Conservation (phyloP, 495 filamentous ascomycete genomes). For the Penicillium crystallinum region DNA sequence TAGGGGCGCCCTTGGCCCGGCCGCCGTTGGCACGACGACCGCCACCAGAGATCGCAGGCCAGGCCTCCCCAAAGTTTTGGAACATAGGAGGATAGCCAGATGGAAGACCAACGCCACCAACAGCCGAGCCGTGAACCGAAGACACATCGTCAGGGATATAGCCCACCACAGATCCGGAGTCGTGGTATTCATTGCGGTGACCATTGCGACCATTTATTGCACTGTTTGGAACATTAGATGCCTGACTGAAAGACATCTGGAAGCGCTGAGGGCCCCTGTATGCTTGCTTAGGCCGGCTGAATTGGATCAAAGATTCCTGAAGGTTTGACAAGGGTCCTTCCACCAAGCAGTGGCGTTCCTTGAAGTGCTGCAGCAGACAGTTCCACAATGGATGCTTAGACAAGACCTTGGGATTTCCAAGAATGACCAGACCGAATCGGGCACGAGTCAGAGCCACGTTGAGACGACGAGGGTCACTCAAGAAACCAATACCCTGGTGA, state of each 20-base stretch:
- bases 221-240: constrained; percentile 49
- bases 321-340: constrained; percentile 96
- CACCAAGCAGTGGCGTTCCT: constrained; percentile 92
- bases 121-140: constrained; percentile 86
- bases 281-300: constrained; percentile 85
- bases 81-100: constrained; percentile 94
- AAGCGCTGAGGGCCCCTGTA: constrained; percentile 90
- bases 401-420: constrained; percentile 96
- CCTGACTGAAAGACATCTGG: constrained; percentile 74
- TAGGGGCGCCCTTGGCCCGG: constrained; percentile 61
- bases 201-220: constrained; percentile 48
- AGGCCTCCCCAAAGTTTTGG: constrained; percentile 82
- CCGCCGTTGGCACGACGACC: constrained; percentile 56
- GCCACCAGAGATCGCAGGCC: constrained; percentile 70
- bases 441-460: constrained; percentile 98
- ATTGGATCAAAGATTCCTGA: constrained; percentile 90
- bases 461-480: constrained; percentile 95
- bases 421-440: constrained; percentile 91
- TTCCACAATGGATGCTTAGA: constrained; percentile 99
- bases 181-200: constrained; percentile 66
- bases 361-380: constrained; percentile 92
- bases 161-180: constrained; percentile 80
- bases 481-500: constrained; percentile 97
- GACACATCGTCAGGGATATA: constrained; percentile 98
- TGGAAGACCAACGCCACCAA: constrained; percentile 73